These are phyloP conservation scores for Earliella scabrosa DNA, from an alignment of 1,284 basidiomycete species.

Conservation along the genomic window DNA sequence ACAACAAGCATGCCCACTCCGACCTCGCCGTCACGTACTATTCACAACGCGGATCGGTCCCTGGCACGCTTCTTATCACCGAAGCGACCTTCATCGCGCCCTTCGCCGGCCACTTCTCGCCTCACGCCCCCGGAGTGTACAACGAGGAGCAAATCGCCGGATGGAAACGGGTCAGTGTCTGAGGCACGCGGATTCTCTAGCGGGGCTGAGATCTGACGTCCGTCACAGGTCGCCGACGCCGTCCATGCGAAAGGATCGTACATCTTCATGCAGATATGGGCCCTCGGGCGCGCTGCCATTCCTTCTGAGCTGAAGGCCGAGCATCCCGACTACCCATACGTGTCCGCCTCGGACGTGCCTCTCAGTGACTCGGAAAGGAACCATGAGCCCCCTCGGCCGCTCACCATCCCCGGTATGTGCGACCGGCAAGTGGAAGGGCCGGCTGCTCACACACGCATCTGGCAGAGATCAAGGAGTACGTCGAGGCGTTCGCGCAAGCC, in stretches of 20 bases:
- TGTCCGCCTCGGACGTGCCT: constrained; percentile 44
- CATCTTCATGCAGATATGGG: constrained; percentile 55
- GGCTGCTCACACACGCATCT: neutral
- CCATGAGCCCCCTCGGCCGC: constrained; percentile 41
- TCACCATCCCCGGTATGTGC: constrained; percentile 26
- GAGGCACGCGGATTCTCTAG: neutral
- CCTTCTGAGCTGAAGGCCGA: constrained; percentile 29
- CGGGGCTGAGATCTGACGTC: neutral
- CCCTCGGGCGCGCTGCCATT: constrained; percentile 46
- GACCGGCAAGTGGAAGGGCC: no score
- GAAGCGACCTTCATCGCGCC: constrained; percentile 51
- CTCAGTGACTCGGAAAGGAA: constrained; percentile 38
- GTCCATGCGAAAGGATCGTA: constrained; percentile 40
- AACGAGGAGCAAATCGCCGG: constrained; percentile 46
- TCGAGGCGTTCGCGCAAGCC: constrained; percentile 25
- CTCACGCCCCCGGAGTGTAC: constrained; percentile 48
- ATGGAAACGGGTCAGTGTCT: constrained; percentile 48
- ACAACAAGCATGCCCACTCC: constrained; percentile 30
- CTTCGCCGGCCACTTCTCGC: constrained; percentile 40
- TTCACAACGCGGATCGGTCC: constrained; percentile 45
- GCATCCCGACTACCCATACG: constrained; percentile 33
- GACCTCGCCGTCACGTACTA: constrained; percentile 51
- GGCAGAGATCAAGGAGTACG: constrained; percentile 32
- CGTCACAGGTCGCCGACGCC: constrained; percentile 30
- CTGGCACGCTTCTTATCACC: constrained; percentile 53